Base-by-base conservation (phyloP, 768 basidiomycete species). In the Psilocybe subaeruginosa region DNA sequence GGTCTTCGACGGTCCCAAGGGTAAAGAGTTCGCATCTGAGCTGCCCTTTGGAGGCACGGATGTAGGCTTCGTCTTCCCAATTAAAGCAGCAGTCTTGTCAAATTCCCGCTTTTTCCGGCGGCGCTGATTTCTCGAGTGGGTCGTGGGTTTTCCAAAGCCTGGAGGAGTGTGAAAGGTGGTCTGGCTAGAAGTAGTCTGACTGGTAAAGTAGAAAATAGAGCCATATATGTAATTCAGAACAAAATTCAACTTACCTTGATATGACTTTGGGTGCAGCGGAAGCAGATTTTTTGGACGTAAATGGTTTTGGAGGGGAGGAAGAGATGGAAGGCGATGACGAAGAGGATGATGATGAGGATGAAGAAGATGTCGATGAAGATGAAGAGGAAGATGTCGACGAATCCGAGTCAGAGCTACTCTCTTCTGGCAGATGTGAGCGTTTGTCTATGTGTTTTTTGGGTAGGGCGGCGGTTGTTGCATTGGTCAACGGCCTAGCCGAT, bases 61-160 rank as follows among this genome's bases (percentile, higher is more conserved):
- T 39, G 35, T 16, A 35, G 61, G 3, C 3, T 35, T 35, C 6
- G 33, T 6, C 33, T 23, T 23, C 23, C 23, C 23, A 23, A 23
- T 23, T 23, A 45, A 11, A 3, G 56, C 33, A n/a, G 11, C 23
- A 8, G 8, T 23, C 53, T 64, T 71, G 47, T 69, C 62, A 37
- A 62, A 61, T 50, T 69, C 64, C 45, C 79, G 76, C 74, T 81
- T 84, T 12, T 78, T 71, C 43, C 82, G 79, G 35, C 87, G 77
- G 35, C 88, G 83, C n/a, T 79, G 67, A 68, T 90, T 89, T 4
- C 88, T 80, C 23, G 75, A 74, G 14, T 80, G 84, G 2, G 88
- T 90, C 2, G 81, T 70, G 0, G 81, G 70, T 70, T 86, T 89
- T 12, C 88, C 88, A 23, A 76, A 71, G 3, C 88, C 88, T 0